These are phyloP conservation scores for Agrostemma githago DNA, from an alignment of 148 eudicot species.

Conservation along the genomic window DNA sequence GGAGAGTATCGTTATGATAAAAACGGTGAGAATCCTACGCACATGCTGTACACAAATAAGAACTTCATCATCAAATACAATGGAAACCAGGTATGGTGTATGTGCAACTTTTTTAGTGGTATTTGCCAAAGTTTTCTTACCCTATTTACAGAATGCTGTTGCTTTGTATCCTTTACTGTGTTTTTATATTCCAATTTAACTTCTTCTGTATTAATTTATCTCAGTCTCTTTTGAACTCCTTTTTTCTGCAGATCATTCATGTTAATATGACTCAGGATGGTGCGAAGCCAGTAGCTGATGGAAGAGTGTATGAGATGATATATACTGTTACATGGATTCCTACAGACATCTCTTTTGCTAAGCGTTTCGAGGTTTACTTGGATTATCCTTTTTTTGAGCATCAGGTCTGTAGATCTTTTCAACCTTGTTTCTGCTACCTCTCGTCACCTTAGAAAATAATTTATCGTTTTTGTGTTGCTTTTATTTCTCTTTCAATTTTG, in stretches of 20 bases:
- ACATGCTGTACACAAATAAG: constrained; percentile 68
- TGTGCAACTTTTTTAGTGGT: neutral
- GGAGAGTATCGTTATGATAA: constrained; percentile 77
- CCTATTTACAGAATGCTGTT: neutral
- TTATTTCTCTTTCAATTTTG: neutral
- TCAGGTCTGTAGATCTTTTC: constrained; percentile 46
- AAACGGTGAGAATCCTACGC: constrained; percentile 57
- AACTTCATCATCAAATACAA: constrained; percentile 61
- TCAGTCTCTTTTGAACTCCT: neutral
- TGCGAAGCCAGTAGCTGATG: constrained; percentile 76
- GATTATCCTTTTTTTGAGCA: constrained; percentile 99
- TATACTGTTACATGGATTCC: constrained; percentile 79
- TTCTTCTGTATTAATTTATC: neutral
- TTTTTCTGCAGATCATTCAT: constrained; percentile 79
- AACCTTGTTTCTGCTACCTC: neutral
- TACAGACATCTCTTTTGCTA: constrained; percentile 70
- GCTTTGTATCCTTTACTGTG: neutral
- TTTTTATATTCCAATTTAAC: neutral
- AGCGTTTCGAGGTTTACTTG: constrained; percentile 92
- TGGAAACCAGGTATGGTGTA: constrained; percentile 55
- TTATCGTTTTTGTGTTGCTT: neutral
- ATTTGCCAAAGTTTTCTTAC: neutral
- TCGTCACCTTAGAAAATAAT: neutral
- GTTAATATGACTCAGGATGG: constrained; percentile 86
- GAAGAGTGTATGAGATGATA: constrained; percentile 71